phyloP scores from a whole-genome alignment of 352 stramenopile species.

The Phytopythium boreale region DNA sequence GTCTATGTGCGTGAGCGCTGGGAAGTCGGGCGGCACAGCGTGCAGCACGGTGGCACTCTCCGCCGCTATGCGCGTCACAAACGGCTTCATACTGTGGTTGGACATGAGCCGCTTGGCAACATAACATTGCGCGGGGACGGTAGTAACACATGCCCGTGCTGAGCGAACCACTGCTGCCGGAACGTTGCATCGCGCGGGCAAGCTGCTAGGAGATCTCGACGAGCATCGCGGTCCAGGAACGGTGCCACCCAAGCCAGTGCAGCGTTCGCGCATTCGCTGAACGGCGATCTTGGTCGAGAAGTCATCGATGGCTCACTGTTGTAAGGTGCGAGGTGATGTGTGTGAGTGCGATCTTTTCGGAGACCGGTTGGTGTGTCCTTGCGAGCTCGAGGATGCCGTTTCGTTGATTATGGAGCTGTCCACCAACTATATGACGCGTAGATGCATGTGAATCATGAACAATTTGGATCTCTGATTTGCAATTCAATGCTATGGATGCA shows the following conservation, averaged over 20 bases:
- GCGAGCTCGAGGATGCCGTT: too few relatives aligned
- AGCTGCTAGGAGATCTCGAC: background rate
- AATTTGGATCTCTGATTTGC: too few relatives aligned
- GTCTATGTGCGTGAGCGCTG: background rate
- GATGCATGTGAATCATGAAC: too few relatives aligned
- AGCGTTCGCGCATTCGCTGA: background rate
- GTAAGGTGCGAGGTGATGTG: background rate
- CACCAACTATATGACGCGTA: too few relatives aligned
- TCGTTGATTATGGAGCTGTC: background rate
- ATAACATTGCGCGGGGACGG: background rate
- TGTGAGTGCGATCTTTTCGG: background rate
- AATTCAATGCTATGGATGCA: too few relatives aligned
- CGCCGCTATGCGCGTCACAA: background rate
- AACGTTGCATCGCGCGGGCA: background rate
- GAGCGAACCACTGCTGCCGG: conserved; percentile 1
- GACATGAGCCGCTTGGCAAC: background rate
- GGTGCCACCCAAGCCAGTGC: background rate
- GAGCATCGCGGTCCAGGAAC: background rate
- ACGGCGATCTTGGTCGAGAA: background rate
- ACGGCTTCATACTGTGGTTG: background rate
- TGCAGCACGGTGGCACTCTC: background rate
- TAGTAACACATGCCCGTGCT: background rate
- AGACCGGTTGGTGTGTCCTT: background rate
- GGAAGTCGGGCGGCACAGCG: background rate
- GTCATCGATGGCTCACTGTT: background rate